Evolutionary conservation across 768 basidiomycete species (phyloP), one percentile per base, ranked within the genome.

Genomic region (Candolleomyces eurysporus): DNA sequence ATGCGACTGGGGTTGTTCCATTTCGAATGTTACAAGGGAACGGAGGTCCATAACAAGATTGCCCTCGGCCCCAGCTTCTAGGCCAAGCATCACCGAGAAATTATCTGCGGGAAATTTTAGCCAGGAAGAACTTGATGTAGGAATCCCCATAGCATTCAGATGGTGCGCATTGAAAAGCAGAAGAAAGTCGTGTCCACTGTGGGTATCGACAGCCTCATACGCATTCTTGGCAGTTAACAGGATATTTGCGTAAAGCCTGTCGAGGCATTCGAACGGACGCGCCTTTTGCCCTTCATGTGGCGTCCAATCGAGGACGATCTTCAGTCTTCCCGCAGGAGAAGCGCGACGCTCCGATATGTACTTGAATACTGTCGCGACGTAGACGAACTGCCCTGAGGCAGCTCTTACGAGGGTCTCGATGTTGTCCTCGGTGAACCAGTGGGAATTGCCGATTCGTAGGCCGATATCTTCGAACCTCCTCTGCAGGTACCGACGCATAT

Each of bases 331-430:
- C n/a, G 14, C 13, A 0, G 58, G 58, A 4, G 8, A 36, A 1
- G 19, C 19, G 10, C 32, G 16, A 14, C 30, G 48, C 5, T 21
- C 48, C 9, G 31, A 17, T 9, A 59, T 30, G 36, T 21, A 59
- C 40, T n/a, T 39, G 26, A 42, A 19, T 5, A 52, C 49, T 3
- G 58, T 59, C 11, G 58, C 32, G 8, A 49, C 58, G 19, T 59
- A 59, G n/a, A 59, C 51, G 39, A 59, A 59, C 36, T 59, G 58
- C 7, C 58, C 58, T 8, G 58, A 59, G 6, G 49, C 48, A 6
- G n/a, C 32, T 5, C 2, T n/a, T 4, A 59, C 58, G 6, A 59
- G 26, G 17, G 11, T 52, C n/a, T 13, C 11, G 14, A 59, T 40
- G 5, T 26, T 48, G 14, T 59, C 21, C 5, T 50, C 36, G 9